A percentile compares a stretch with the other conserved stretches of the same genome.
phyloP scores from a whole-genome alignment of 257 asterid genomes.

The Solanum appendiculatum region DNA sequence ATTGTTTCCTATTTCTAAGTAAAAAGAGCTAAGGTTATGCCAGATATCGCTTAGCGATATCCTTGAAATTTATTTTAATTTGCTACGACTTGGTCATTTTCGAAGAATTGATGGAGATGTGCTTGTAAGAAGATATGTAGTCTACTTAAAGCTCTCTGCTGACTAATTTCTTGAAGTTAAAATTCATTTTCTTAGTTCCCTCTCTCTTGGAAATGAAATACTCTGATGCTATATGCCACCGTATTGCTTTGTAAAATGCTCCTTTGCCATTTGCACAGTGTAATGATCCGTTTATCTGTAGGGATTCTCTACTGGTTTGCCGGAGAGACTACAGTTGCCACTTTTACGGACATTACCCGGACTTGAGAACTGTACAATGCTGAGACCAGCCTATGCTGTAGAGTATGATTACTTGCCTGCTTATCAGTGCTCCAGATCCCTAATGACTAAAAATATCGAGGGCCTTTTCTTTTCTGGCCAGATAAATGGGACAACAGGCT shows the following conservation, averaged over 20 bases:
- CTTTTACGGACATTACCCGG: conserved; percentile 91
- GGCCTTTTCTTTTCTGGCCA: conserved; percentile 99
- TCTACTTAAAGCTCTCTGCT: background rate
- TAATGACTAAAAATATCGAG: conserved; percentile 90
- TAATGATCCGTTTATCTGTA: conserved; percentile 11
- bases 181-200: background rate
- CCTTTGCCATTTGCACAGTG: background rate
- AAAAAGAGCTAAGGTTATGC: background rate
- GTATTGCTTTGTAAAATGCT: background rate
- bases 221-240: background rate
- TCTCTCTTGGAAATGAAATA: background rate
- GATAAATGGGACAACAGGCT: conserved; percentile 97
- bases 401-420: conserved; percentile 99
- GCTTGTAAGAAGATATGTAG: background rate
- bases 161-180: background rate
- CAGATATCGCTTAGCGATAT: background rate
- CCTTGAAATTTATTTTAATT: background rate
- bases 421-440: conserved; percentile 87
- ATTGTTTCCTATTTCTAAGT: background rate
- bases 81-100: background rate
- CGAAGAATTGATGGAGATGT: background rate
- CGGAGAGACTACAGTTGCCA: conserved; percentile 94
- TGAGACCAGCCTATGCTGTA: conserved; percentile 98
- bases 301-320: conserved; percentile 99
- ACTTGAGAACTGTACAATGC: conserved; percentile 93